phyloP scores from a whole-genome alignment of 2,329 filamentous ascomycete species.

The Colletotrichum navitas region DNA sequence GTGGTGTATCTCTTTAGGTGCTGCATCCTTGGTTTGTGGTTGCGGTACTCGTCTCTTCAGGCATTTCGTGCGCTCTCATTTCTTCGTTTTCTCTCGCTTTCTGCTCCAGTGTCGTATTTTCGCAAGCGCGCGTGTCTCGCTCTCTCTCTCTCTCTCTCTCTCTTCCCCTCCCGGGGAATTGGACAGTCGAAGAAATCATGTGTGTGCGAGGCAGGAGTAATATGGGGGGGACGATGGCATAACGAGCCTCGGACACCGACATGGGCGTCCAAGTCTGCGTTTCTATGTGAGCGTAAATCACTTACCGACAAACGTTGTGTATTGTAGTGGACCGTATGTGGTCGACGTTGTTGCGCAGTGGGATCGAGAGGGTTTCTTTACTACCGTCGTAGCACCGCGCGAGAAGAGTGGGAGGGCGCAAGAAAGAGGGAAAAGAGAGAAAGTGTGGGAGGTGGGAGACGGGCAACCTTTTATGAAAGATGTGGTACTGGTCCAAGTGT shows the following conservation, averaged over 20 bases:
- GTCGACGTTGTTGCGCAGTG: conserved; percentile 37
- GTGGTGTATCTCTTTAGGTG: not conserved
- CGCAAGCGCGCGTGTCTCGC: not conserved
- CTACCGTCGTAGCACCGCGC: conserved; percentile 42
- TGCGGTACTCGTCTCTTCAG: not conserved
- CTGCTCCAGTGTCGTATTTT: conserved; percentile 7
- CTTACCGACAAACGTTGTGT: conserved; percentile 35
- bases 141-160: not conserved
- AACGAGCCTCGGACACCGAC: conserved; percentile 20
- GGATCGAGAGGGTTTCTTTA: conserved; percentile 42
- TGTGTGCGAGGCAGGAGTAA: not conserved
- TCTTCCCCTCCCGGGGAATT: not conserved
- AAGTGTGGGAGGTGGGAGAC: conserved; percentile 36
- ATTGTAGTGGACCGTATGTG: conserved; percentile 25
- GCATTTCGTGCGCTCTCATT: not conserved
- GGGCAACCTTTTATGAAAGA: conserved; percentile 41
- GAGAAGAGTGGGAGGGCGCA: conserved; percentile 38
- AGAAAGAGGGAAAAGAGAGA: conserved; percentile 21
- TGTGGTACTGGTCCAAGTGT: conserved; percentile 27
- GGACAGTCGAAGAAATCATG: conserved; percentile 7
- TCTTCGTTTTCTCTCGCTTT: conserved; percentile 4
- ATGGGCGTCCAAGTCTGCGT: conserved; percentile 6
- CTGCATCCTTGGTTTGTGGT: not conserved
- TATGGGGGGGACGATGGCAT: conserved; percentile 7
- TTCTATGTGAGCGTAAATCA: conserved; percentile 19